Evolutionary conservation across 352 stramenopile species (phyloP), one percentile per base, ranked within the genome.

Genomic region (Pythium grandisporangium): DNA sequence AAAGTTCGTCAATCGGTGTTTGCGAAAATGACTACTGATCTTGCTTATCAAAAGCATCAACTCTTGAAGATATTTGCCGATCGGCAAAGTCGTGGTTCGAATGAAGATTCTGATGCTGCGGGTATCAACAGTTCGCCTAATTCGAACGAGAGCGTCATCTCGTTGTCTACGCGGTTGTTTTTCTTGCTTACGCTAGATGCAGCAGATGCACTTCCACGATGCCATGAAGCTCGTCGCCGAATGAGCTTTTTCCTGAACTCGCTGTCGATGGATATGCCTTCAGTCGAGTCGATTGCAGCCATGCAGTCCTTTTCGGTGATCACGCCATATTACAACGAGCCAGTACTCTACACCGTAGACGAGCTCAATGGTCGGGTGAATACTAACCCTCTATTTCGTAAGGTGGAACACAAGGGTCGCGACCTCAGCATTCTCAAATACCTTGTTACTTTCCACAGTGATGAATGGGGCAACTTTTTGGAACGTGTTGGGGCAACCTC

Each of bases 171-270:
- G 25, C 70, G 80, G 10, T 51, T 90, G 8, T 91, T 89, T 41
- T 90, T 90, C 42, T 55, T 94, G 45, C 58, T 94, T 24, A 94
- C 82, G 2, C 51, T 94, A 5, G 82, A 94, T 57, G 78, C 75
- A 21, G 71, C 77, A 0, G 82, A 94, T 55, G 73, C 82, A 5
- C 48, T 91, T 22, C 82, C 82, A 17, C 82, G 82, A 17, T 92
- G 76, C 45, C 70, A 86, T 24, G 82, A 94, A 63, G 82, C 76
- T 6, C 77, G 84, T 53, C 76, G 79, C 13, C 77, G 82, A n/a
- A 87, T 94, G 76, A 88, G 79, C 54, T 94, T 94, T 45, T 94
- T 94, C 53, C 37, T 87, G 33, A 94, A 94, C 51, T 94, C 82
- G 25, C 38, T 94, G 37, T 81, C 74, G 53, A 94, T 94, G 82